phyloP scores from a whole-genome alignment of 352 stramenopile genomes.

The Globisporangium viniferum region DNA sequence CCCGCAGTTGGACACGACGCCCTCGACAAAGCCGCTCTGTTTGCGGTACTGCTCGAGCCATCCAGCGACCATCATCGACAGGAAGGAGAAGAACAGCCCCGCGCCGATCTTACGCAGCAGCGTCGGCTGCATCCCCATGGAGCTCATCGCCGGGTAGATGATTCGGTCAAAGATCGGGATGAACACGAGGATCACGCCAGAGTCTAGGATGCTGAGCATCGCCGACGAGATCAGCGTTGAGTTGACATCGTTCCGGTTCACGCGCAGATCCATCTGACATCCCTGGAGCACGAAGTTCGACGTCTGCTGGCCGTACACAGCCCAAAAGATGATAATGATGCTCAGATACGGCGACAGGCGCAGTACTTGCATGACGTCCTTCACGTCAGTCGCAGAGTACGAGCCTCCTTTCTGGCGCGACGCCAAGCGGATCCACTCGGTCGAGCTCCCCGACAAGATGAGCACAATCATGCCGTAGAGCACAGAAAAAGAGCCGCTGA shows the following conservation, averaged over 20 bases:
- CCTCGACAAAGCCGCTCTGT: conserved; percentile 35
- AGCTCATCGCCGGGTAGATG: conserved; percentile 74
- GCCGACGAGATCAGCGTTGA: conserved; percentile 75
- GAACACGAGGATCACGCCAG: conserved; percentile 86
- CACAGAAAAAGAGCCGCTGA: conserved; percentile 47
- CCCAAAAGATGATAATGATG: conserved; percentile 85
- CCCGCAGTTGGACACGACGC: conserved; percentile 75
- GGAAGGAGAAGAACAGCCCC: conserved; percentile 76
- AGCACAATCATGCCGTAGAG: conserved; percentile 72
- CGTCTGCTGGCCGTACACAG: conserved; percentile 78
- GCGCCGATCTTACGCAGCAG: conserved; percentile 87
- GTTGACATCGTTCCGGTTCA: conserved; percentile 32
- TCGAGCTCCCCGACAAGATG: conserved; percentile 56
- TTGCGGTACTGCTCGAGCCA: conserved; percentile 80
- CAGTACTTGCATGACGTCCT: conserved; percentile 74
- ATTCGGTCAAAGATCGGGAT: conserved; percentile 86
- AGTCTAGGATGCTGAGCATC: conserved; percentile 88
- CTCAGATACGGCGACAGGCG: conserved; percentile 79
- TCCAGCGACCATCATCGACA: conserved; percentile 69
- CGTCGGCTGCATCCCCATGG: conserved; percentile 66
- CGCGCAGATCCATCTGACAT: conserved; percentile 89
- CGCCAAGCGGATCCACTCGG: conserved; percentile 56
- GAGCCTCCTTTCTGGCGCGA: conserved; percentile 48
- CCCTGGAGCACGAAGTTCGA: conserved; percentile 87
- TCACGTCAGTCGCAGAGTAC: conserved; percentile 55